phyloP scores from a whole-genome alignment of 768 basidiomycete species.

The Panaeolus papilionaceus region DNA sequence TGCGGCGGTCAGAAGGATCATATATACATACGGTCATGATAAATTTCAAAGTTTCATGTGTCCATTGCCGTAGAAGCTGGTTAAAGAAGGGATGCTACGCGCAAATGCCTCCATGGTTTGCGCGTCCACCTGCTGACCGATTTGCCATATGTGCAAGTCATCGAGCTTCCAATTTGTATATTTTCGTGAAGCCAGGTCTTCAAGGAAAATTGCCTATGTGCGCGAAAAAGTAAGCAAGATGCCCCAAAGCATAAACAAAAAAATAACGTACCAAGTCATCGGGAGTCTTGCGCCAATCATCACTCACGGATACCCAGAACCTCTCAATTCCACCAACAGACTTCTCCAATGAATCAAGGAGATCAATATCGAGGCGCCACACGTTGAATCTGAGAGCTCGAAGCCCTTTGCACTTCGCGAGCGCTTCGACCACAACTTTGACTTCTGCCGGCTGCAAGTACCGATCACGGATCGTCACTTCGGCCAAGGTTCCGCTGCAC shows the following conservation, averaged over 20 bases:
- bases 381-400: conserved; percentile 39
- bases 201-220: conserved; percentile 28
- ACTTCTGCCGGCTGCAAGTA: conserved; percentile 43
- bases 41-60: conserved; percentile 10
- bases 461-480: conserved; percentile 44
- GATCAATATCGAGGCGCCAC: conserved; percentile 32
- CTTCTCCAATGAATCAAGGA: conserved; percentile 38
- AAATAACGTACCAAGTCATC: conserved; percentile 17
- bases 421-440: conserved; percentile 28
- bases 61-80: conserved; percentile 10
- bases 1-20: conserved; percentile 3
- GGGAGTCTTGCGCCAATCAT: conserved; percentile 22
- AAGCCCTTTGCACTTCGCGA: conserved; percentile 31
- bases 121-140: conserved; percentile 34
- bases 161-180: conserved; percentile 39
- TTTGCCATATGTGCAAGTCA: conserved; percentile 42
- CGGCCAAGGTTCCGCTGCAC: conserved; percentile 37
- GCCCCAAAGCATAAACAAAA: not conserved
- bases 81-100: conserved; percentile 5
- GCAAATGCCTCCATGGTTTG: not conserved
- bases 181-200: conserved; percentile 29
- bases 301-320: conserved; percentile 38
- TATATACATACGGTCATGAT: not conserved
- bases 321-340: conserved; percentile 34
- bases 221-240: conserved; percentile 12